A percentile compares a stretch with the other conserved stretches of the same genome.
These are phyloP conservation scores for Bimuria novae-zelandiae DNA, from an alignment of 2,329 filamentous ascomycete genomes.

Conservation along the genomic window DNA sequence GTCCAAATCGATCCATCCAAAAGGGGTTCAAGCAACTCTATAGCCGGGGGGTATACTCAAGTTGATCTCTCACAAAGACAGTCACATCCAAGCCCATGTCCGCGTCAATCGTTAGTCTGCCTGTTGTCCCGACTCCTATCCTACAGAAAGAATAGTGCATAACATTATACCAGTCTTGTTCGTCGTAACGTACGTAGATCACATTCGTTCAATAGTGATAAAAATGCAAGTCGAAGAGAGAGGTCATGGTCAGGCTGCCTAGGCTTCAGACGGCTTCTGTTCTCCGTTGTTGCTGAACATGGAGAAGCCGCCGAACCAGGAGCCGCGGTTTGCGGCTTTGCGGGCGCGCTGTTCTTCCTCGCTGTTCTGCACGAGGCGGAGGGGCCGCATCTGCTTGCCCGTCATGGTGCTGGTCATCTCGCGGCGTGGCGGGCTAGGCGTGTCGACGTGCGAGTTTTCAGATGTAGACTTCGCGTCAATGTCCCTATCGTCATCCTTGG, in stretches of 20 bases:
- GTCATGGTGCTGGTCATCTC: conserved; percentile 59
- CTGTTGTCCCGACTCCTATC: neutral
- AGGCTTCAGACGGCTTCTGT: conserved; percentile 27
- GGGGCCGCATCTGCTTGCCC: conserved; percentile 75
- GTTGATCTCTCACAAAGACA: neutral
- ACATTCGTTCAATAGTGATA: conserved; percentile 1
- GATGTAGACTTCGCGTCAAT: conserved; percentile 22
- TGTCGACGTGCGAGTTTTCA: conserved; percentile 39
- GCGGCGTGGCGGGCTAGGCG: conserved; percentile 57
- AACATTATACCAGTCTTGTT: neutral
- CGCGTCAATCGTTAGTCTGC: neutral
- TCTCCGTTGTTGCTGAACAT: conserved; percentile 45
- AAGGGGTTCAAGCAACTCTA: neutral
- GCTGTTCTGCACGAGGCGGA: conserved; percentile 82
- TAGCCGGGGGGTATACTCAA: conserved; percentile 3
- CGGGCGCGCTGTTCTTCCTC: conserved; percentile 44
- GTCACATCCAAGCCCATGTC: neutral
- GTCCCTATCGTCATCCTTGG: conserved; percentile 27
- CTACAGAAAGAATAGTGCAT: conserved; percentile 3
- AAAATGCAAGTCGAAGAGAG: neutral
- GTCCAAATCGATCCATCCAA: neutral
- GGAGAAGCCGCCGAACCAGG: conserved; percentile 51
- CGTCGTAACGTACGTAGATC: conserved; percentile 7
- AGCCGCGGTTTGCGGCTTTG: conserved; percentile 51
- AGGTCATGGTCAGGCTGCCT: neutral